phyloP scores from a whole-genome alignment of 805 yeast genomes.

The Starmerella scarabaei region DNA sequence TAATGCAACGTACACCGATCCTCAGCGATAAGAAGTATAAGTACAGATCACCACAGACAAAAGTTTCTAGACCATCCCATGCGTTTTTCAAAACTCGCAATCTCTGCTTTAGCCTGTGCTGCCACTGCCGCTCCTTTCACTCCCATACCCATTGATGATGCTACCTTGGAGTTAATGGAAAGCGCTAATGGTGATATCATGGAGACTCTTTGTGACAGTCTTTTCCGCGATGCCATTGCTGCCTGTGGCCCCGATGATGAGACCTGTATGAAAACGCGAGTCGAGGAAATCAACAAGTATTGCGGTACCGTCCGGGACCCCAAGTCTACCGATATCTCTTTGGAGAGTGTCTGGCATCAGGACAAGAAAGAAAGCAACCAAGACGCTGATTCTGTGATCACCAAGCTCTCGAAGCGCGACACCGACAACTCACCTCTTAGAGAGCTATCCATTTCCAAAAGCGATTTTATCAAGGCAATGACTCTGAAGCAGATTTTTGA shows the following conservation, averaged over 20 bases:
- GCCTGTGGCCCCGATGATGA: neutral
- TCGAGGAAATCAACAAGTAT: neutral
- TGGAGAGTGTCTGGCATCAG: neutral
- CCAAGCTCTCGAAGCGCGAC: neutral
- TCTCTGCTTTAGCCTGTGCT: too few species aligned
- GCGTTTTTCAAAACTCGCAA: too few species aligned
- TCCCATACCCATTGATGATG: too few species aligned
- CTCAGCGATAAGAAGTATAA: too few species aligned
- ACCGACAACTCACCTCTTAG: neutral
- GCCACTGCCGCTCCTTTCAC: too few species aligned
- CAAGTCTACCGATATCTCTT: neutral
- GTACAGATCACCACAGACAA: too few species aligned
- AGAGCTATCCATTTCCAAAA: neutral
- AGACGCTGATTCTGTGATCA: neutral
- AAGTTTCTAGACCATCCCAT: too few species aligned
- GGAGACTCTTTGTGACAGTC: neutral
- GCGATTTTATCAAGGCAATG: slow-evolving; percentile 1
- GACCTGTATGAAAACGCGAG: neutral
- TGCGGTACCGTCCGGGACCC: neutral
- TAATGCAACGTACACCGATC: too few species aligned
- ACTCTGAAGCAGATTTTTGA: slow-evolving; percentile 4
- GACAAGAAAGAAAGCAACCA: neutral
- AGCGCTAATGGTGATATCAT: too few species aligned
- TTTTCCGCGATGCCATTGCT: neutral
- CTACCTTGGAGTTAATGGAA: too few species aligned